A percentile compares a stretch with the other conserved stretches of the same genome.
phyloP scores from a whole-genome alignment of 2,329 filamentous ascomycete genomes.

The Fonsecaea pugnacius region DNA sequence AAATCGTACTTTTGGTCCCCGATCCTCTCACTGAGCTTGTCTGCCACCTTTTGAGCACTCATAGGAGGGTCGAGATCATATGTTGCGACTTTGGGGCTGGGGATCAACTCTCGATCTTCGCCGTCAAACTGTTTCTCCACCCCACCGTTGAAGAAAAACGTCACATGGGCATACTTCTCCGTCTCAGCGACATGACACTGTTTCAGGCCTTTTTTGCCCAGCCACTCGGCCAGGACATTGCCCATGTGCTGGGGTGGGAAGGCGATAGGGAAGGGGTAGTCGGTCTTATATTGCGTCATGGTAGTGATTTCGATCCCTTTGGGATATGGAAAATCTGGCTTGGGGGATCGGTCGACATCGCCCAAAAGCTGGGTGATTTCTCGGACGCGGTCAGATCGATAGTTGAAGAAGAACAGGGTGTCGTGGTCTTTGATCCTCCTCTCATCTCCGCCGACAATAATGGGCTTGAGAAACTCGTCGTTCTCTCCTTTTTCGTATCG shows the following conservation, averaged over 20 bases:
- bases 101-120: constrained; percentile 90
- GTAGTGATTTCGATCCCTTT: constrained; percentile 86
- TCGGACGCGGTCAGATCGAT: constrained; percentile 94
- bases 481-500: constrained; percentile 86
- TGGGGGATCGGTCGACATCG: constrained; percentile 86
- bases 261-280: constrained; percentile 89
- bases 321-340: constrained; percentile 90
- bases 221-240: constrained; percentile 97
- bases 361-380: constrained; percentile 95
- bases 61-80: constrained; percentile 96
- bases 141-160: constrained; percentile 99
- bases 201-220: constrained; percentile 83
- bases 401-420: constrained; percentile 99
- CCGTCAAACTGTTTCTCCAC: constrained; percentile 94
- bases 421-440: constrained; percentile 87
- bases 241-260: constrained; percentile 96
- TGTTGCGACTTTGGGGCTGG: constrained; percentile 91
- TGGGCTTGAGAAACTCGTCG: constrained; percentile 98
- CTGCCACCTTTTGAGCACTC: constrained; percentile 86
- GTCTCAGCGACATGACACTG: constrained; percentile 98
- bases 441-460: constrained; percentile 88
- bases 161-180: constrained; percentile 99
- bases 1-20: constrained; percentile 87
- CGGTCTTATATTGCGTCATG: constrained; percentile 98
- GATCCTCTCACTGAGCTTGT: constrained; percentile 87